These are phyloP conservation scores for Flaveria floridana DNA, from an alignment of 140 eudicot species.

Conservation along the genomic window DNA sequence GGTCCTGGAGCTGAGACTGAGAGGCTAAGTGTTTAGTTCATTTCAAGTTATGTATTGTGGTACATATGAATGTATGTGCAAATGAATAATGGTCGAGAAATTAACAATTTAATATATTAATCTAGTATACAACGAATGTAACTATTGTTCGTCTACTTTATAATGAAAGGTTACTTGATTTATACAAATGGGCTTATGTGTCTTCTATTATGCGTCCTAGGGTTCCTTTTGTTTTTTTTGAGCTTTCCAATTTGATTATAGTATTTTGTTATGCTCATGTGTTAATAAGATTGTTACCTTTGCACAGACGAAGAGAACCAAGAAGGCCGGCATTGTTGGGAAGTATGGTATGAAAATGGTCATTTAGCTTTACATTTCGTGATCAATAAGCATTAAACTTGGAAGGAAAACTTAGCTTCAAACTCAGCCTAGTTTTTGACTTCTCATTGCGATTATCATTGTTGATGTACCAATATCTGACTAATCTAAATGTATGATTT, in stretches of 20 bases:
- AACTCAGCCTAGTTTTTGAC: neutral
- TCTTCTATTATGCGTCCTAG: neutral
- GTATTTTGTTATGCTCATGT: conserved; percentile 9
- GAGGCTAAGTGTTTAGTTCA: neutral
- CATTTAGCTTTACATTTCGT: neutral
- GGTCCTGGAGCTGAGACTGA: neutral
- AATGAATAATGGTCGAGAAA: neutral
- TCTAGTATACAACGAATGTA: neutral
- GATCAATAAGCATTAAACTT: neutral
- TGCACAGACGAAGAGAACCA: conserved; percentile 78
- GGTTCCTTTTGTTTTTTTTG: neutral
- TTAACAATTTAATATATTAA: neutral
- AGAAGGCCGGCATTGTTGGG: conserved; percentile 92
- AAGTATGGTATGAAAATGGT: conserved; percentile 58
- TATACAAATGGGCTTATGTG: neutral
- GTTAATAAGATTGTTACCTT: conserved; percentile 7
- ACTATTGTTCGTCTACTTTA: neutral
- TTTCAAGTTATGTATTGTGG: neutral
- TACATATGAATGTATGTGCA: neutral
- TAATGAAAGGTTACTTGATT: neutral
- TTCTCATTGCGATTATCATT: neutral
- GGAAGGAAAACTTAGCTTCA: neutral
- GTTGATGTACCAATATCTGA: neutral
- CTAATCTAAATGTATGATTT: neutral
- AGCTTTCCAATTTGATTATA: neutral